A percentile compares a stretch with the other conserved stretches of the same genome.
Evolutionary conservation across 306 rosid species (phyloP).

Genomic region (Malus sylvestris): DNA sequence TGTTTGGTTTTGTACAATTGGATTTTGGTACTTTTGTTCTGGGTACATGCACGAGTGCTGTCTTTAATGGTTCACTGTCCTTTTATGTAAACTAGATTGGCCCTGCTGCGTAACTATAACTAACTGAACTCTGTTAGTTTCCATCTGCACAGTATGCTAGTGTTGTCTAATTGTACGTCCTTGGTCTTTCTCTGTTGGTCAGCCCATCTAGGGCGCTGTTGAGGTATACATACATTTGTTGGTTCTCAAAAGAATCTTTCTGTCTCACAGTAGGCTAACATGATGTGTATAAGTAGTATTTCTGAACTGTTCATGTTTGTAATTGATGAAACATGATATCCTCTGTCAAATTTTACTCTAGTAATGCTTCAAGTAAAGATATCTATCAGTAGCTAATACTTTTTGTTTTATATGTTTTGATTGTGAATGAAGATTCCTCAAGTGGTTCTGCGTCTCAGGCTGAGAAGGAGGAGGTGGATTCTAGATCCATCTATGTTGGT

Average conservation of each 20-base stretch:
- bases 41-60: not conserved
- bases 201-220: not conserved
- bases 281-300: not conserved
- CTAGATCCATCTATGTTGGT: slow-evolving; percentile 95
- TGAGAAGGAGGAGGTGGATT: slow-evolving; percentile 98
- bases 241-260: not conserved
- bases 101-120: not conserved
- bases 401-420: slow-evolving; percentile 6
- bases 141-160: not conserved
- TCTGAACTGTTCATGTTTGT: not conserved
- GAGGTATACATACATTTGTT: not conserved
- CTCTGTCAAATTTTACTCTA: not conserved
- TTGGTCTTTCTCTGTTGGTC: not conserved
- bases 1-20: not conserved
- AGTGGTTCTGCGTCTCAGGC: slow-evolving; percentile 75
- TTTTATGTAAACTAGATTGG: not conserved
- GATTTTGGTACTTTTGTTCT: not conserved
- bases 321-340: not conserved
- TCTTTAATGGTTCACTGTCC: not conserved
- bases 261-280: not conserved
- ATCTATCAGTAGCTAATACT: not conserved
- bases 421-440: slow-evolving; percentile 58
- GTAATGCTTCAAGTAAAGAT: not conserved
- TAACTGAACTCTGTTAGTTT: not conserved
- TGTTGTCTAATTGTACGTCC: not conserved